Conservation (phyloP, 768 basidiomycete genomes). For the Dendrothele bispora region DNA sequence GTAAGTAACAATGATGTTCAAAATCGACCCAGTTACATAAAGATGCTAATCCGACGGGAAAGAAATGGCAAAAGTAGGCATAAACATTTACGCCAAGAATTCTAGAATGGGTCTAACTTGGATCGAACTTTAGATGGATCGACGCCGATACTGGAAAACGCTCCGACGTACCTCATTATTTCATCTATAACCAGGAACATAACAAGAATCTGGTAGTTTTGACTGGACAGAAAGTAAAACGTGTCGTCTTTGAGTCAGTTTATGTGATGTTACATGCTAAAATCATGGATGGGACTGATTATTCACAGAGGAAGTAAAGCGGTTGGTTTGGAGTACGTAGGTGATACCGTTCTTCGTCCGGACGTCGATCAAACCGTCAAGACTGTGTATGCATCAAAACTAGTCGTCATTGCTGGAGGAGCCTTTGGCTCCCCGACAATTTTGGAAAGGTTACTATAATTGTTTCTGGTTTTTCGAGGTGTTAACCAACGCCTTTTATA, state of each 20-base stretch:
- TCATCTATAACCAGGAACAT: constrained; percentile 27
- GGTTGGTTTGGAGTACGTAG: constrained; percentile 29
- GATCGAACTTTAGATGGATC: constrained; percentile 43
- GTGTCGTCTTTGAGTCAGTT: constrained; percentile 28
- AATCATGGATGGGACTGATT: not conserved
- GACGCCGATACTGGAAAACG: constrained; percentile 34
- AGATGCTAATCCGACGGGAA: too few relatives aligned
- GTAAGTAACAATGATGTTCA: constrained; percentile 29
- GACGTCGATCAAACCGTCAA: constrained; percentile 19
- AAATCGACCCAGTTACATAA: too few relatives aligned
- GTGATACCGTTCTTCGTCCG: constrained; percentile 19
- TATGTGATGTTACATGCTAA: not conserved
- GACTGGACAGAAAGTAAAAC: constrained; percentile 21
- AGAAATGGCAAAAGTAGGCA: too few relatives aligned
- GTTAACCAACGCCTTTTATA: not conserved
- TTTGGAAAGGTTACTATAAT: constrained; percentile 24
- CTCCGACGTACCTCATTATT: constrained; percentile 37
- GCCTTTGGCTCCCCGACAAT: constrained; percentile 33
- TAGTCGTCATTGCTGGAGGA: constrained; percentile 30
- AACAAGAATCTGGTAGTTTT: constrained; percentile 24
- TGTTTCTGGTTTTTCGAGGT: not conserved
- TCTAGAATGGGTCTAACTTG: too few relatives aligned
- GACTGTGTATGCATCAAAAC: constrained; percentile 20
- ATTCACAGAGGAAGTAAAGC: constrained; percentile 13
- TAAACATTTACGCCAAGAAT: too few relatives aligned